These are phyloP conservation scores for Avicennia marina DNA, from an alignment of 257 asterid genomes.

Conservation along the genomic window DNA sequence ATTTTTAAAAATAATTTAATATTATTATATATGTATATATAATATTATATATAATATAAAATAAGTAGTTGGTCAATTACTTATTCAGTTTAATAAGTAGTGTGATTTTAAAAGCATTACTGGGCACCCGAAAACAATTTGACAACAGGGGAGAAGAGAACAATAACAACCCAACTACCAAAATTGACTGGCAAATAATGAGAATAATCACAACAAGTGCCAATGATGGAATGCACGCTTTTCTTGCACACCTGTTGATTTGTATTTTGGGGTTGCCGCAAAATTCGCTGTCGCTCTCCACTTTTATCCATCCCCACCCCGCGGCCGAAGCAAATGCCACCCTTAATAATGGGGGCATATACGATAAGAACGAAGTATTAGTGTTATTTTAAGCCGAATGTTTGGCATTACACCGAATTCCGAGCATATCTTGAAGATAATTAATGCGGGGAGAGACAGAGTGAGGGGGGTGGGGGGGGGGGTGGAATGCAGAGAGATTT, in stretches of 20 bases:
- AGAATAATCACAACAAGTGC: slow-evolving; percentile 20
- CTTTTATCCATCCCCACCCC: slow-evolving; percentile 3
- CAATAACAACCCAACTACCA: slow-evolving; percentile 27
- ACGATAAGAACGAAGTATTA: background rate
- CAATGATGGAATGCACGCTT: slow-evolving; percentile 37
- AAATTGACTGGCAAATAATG: slow-evolving; percentile 22
- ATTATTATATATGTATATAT: no score
- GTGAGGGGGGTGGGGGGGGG: no score
- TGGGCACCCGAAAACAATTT: background rate
- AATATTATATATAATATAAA: no score
- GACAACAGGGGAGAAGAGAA: slow-evolving; percentile 17
- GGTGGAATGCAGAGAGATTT: slow-evolving; percentile 18
- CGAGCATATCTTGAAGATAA: slow-evolving; percentile 3
- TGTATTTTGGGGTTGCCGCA: slow-evolving; percentile 19
- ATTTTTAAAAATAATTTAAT: no score
- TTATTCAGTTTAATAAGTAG: no score
- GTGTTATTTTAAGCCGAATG: slow-evolving; percentile 22
- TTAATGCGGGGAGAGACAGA: slow-evolving; percentile 9
- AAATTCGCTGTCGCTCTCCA: slow-evolving; percentile 23
- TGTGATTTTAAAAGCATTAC: no score
- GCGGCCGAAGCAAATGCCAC: background rate
- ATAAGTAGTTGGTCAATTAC: no score
- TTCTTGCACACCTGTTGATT: slow-evolving; percentile 23
- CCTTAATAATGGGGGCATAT: background rate
- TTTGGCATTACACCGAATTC: slow-evolving; percentile 36